Evolutionary conservation across 2,329 filamentous ascomycete genomes (phyloP).

Genomic region (Periconia sp.): DNA sequence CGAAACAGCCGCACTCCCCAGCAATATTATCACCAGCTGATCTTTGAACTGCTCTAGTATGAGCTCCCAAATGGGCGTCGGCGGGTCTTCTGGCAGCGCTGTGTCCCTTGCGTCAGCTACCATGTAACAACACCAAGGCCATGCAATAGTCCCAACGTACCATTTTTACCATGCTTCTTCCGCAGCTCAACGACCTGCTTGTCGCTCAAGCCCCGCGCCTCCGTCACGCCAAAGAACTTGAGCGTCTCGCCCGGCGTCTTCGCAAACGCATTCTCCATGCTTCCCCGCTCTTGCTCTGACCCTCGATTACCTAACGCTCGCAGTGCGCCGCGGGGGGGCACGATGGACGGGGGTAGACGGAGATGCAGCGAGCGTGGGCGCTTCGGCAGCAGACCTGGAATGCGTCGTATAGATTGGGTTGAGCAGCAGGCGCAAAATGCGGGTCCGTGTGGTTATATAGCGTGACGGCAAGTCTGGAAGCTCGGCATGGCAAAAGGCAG

Average conservation of each 20-base stretch:
- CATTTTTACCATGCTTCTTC: conserved; percentile 61
- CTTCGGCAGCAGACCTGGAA: background rate
- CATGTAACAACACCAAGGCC: background rate
- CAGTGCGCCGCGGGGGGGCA: conserved; percentile 2
- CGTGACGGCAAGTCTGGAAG: conserved; percentile 2
- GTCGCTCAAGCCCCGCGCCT: conserved; percentile 57
- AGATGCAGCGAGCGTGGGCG: background rate
- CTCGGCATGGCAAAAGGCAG: conserved; percentile 1
- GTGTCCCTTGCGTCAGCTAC: conserved; percentile 17
- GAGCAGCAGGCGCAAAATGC: background rate
- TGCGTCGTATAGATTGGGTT: background rate
- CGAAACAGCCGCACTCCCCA: conserved; percentile 90
- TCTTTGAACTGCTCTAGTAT: conserved; percentile 99
- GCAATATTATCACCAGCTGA: conserved; percentile 92
- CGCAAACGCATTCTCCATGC: conserved; percentile 62
- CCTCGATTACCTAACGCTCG: conserved; percentile 4
- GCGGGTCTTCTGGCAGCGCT: conserved; percentile 87
- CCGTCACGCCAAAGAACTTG: conserved; percentile 58
- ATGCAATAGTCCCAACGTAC: conserved; percentile 41
- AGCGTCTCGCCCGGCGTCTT: conserved; percentile 58
- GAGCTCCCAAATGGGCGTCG: conserved; percentile 94
- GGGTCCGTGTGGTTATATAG: conserved; percentile 13
- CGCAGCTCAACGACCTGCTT: conserved; percentile 54
- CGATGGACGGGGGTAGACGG: too few relatives aligned
- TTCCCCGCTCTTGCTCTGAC: conserved; percentile 14